Evolutionary conservation across 2,329 filamentous ascomycete species (phyloP).

Genomic region (Laburnicola sp.): DNA sequence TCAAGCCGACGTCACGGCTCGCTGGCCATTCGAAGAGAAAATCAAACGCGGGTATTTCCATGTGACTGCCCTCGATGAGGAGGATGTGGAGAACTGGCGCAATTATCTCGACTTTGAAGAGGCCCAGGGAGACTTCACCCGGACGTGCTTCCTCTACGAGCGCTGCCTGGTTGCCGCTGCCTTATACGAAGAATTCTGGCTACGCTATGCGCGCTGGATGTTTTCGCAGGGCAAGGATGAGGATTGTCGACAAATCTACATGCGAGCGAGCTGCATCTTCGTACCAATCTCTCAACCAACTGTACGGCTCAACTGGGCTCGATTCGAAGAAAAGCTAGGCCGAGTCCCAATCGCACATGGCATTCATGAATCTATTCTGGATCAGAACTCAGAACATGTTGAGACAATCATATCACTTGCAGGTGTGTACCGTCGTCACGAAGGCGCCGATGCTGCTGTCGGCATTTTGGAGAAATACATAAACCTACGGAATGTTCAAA

Average conservation of each 20-base stretch:
- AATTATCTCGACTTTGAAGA: constrained; percentile 98
- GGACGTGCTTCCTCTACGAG: constrained; percentile 86
- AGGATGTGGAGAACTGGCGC: constrained; percentile 85
- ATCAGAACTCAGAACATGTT: constrained; percentile 75
- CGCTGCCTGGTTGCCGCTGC: constrained; percentile 90
- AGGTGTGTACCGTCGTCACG: constrained; percentile 81
- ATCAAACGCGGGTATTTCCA: constrained; percentile 97
- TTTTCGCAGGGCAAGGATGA: constrained; percentile 73
- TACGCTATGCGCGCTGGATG: constrained; percentile 97
- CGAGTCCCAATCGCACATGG: constrained; percentile 77
- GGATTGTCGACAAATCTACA: constrained; percentile 89
- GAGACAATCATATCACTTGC: constrained; percentile 88
- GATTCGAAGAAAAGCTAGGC: constrained; percentile 86
- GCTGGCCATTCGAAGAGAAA: constrained; percentile 93
- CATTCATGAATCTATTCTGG: constrained; percentile 80
- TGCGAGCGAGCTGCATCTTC: constrained; percentile 80
- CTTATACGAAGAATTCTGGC: constrained; percentile 97
- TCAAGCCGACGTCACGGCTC: constrained; percentile 84
- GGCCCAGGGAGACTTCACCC: constrained; percentile 72
- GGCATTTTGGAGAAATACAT: constrained; percentile 81
- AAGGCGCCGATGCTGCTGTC: constrained; percentile 81
- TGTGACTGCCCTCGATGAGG: constrained; percentile 85
- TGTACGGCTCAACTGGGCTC: constrained; percentile 86
- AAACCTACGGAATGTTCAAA: constrained; percentile 70
- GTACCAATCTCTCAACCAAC: constrained; percentile 84